Percentiles rank a stretch among this genome's conserved stretches.
Conservation (phyloP, 2,329 filamentous ascomycete genomes). For the Cryphonectria parasitica region DNA sequence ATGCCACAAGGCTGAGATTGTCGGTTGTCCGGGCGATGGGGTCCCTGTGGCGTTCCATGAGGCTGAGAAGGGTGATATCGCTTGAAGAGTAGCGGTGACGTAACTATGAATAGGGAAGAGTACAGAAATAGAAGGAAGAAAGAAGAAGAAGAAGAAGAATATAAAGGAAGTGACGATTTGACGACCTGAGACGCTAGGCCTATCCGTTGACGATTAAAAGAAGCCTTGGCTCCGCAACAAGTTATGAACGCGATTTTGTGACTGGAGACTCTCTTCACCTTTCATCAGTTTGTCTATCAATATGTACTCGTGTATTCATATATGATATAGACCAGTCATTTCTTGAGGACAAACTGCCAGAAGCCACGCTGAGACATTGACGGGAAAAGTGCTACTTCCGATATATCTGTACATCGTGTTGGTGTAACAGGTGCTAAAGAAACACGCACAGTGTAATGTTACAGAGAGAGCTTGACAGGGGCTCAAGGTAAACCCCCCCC, state of each 20-base stretch:
- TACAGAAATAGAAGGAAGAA: not conserved
- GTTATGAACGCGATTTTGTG: not conserved
- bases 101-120: not conserved
- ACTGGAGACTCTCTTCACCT: not conserved
- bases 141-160: not conserved
- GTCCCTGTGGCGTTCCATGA: slow-evolving; percentile 47
- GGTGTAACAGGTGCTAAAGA: not conserved
- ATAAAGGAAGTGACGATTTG: not conserved
- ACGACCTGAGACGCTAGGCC: not conserved
- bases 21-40: slow-evolving; percentile 48
- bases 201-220: not conserved
- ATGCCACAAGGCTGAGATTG: slow-evolving; percentile 48
- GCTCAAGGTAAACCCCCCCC: not conserved
- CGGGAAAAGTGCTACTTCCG: not conserved
- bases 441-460: not conserved
- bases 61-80: slow-evolving; percentile 33
- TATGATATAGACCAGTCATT: not conserved
- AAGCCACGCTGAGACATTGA: not conserved
- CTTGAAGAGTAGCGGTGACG: slow-evolving; percentile 14
- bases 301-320: not conserved
- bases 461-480: not conserved
- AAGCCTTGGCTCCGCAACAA: not conserved
- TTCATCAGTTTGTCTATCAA: not conserved
- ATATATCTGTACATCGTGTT: not conserved
- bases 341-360: not conserved